These are phyloP conservation scores for Rhodotorula sp. DNA, from an alignment of 1,284 basidiomycete species.

Conservation along the genomic window DNA sequence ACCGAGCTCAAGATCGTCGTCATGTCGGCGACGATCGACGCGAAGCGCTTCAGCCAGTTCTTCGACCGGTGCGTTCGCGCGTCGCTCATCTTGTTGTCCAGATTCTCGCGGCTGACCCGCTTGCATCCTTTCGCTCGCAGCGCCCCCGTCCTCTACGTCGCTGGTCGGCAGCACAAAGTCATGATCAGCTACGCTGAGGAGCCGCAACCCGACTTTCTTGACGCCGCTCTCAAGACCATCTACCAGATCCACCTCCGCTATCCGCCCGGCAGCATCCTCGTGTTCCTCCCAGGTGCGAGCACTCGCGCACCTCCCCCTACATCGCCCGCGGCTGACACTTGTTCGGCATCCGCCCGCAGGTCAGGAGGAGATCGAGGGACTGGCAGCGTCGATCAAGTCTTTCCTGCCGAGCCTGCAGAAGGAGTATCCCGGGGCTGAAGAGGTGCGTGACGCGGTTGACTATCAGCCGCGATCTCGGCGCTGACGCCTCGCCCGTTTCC, in stretches of 20 bases:
- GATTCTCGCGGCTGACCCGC: constrained; percentile 44
- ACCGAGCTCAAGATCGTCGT: constrained; percentile 77
- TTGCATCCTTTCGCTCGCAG: constrained; percentile 53
- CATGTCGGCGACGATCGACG: constrained; percentile 97
- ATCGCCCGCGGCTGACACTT: constrained; percentile 2
- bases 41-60: constrained; percentile 86
- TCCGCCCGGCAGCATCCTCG: constrained; percentile 80
- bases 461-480: too few species aligned
- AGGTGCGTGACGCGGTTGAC: constrained; percentile 26
- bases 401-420: constrained; percentile 50
- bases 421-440: constrained; percentile 15
- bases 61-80: constrained; percentile 64
- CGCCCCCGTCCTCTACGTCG: constrained; percentile 81
- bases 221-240: constrained; percentile 83
- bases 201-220: constrained; percentile 79
- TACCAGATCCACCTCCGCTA: constrained; percentile 78
- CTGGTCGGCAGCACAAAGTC: constrained; percentile 92
- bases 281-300: constrained; percentile 85
- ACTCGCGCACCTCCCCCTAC: constrained; percentile 2
- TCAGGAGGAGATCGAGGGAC: constrained; percentile 92
- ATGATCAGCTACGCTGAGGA: constrained; percentile 59
- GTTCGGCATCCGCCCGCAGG: constrained; percentile 54
- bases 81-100: constrained; percentile 12
- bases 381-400: constrained; percentile 68
- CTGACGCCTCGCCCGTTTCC: not conserved